Conservation (phyloP, 2,329 filamentous ascomycete genomes). For the Ascomycota sp. region DNA sequence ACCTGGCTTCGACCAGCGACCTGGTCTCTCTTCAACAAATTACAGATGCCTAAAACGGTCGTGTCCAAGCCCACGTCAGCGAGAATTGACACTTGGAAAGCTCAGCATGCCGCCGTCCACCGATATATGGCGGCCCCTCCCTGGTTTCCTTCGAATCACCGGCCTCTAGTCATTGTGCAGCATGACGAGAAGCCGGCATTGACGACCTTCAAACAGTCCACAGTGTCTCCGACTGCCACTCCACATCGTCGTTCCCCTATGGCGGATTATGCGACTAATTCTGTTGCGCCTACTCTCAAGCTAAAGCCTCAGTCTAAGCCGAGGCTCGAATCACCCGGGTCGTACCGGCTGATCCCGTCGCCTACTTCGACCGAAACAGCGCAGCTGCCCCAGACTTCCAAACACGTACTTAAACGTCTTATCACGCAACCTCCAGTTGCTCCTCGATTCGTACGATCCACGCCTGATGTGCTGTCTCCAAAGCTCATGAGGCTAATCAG, state of each 20-base stretch:
- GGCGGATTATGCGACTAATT: too few relatives aligned
- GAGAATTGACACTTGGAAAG: background rate
- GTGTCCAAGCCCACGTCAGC: conserved; percentile 1
- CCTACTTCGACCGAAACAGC: too few relatives aligned
- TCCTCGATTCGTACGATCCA: conserved; percentile 4
- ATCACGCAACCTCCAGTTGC: conserved; percentile 6
- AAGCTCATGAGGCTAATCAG: conserved; percentile 13
- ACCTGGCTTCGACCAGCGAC: conserved; percentile 40
- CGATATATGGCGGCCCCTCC: conserved; percentile 1
- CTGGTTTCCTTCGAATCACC: background rate
- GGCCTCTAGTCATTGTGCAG: background rate
- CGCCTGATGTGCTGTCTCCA: conserved; percentile 10
- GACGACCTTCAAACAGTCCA: background rate
- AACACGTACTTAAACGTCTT: background rate
- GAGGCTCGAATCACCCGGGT: too few relatives aligned
- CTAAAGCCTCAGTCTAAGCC: too few relatives aligned
- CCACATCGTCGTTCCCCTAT: background rate
- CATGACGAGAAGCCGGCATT: background rate
- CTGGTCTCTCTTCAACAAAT: conserved; percentile 49
- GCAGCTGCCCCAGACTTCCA: too few relatives aligned
- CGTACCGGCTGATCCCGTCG: too few relatives aligned
- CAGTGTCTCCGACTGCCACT: conserved; percentile 1
- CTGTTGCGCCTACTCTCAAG: too few relatives aligned
- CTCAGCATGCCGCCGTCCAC: background rate
- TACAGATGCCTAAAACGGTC: conserved; percentile 5